Evolutionary conservation across 768 basidiomycete species (phyloP).

Genomic region (Phanerochaete carnosa): DNA sequence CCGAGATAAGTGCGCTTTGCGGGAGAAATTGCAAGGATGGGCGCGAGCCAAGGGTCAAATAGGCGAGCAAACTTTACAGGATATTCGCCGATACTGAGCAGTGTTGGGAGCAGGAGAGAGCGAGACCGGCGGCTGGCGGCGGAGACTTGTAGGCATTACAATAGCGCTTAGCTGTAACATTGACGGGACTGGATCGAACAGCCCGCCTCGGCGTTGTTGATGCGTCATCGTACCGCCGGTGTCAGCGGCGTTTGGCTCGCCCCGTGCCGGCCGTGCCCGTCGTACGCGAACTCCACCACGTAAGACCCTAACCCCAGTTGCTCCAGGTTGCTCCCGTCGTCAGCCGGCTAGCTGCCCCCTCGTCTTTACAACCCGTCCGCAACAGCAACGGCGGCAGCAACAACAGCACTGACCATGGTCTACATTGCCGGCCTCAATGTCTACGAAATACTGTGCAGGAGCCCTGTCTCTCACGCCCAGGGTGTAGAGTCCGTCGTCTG

Average conservation of each 20-base stretch:
- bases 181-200: neutral
- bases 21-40: neutral
- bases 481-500: conserved; percentile 23
- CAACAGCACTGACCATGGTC: conserved; percentile 9
- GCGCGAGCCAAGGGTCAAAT: too few relatives aligned
- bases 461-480: conserved; percentile 16
- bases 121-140: neutral
- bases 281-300: neutral
- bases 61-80: neutral
- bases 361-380: neutral
- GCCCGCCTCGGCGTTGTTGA: neutral
- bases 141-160: neutral
- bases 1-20: neutral
- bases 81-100: neutral
- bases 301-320: neutral
- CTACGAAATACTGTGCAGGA: conserved; percentile 3
- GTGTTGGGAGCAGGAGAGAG: neutral
- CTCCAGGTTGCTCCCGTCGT: neutral
- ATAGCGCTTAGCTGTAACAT: neutral
- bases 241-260: neutral
- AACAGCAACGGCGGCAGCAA: neutral
- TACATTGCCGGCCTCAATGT: conserved; percentile 26
- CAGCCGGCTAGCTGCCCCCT: neutral
- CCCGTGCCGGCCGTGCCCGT: neutral
- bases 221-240: neutral